A percentile compares a stretch with the other conserved stretches of the same genome.
phyloP scores from a whole-genome alignment of 169 alveolate genomes.

The Plasmodium gaboni region DNA sequence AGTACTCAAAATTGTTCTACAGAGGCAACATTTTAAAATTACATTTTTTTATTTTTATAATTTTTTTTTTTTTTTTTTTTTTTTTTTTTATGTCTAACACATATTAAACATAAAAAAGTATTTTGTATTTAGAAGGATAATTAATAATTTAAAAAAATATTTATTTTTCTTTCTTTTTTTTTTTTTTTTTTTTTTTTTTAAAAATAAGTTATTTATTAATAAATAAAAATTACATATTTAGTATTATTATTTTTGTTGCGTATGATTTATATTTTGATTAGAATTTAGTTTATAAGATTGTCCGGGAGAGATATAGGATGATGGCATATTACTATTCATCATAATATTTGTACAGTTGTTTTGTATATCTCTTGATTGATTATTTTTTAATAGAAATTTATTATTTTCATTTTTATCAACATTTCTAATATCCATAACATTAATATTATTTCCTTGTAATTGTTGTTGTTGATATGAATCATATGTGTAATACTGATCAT shows the following conservation, averaged over 20 bases:
- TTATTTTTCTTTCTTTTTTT: no score
- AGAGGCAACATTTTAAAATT: no score
- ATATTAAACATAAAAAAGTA: no score
- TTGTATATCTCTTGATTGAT: conserved; percentile 30
- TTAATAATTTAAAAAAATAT: no score
- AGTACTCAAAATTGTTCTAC: no score
- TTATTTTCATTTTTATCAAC: conserved; percentile 31
- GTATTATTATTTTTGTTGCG: conserved; percentile 24
- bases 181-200: no score
- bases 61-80: no score
- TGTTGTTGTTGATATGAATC: conserved; percentile 55
- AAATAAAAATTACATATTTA: background rate
- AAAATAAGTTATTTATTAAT: no score
- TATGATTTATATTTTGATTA: conserved; percentile 34
- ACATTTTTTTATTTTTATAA: no score
- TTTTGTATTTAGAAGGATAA: no score
- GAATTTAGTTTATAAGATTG: conserved; percentile 16
- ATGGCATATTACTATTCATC: conserved; percentile 9
- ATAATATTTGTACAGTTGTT: conserved; percentile 17
- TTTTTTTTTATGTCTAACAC: no score
- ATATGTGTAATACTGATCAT: conserved; percentile 16
- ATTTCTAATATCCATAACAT: conserved; percentile 45
- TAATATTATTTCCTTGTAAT: conserved; percentile 16
- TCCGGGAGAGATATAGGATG: conserved; percentile 22
- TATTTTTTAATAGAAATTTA: conserved; percentile 22